Percentiles rank a stretch among this genome's conserved stretches.
phyloP scores from a whole-genome alignment of 2,329 filamentous ascomycete species.

The Dactylellina sp. region DNA sequence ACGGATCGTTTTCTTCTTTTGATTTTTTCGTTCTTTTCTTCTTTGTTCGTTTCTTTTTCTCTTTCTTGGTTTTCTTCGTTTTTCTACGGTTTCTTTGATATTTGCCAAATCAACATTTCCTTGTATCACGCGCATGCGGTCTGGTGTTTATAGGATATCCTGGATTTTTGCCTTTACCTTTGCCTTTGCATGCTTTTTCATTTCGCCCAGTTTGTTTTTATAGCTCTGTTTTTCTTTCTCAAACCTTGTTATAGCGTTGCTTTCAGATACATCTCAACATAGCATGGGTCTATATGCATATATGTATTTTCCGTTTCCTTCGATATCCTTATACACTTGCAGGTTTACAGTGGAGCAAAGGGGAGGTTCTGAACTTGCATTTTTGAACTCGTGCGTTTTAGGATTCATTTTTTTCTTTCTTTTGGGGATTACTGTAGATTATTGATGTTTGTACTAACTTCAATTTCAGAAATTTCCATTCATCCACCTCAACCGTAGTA shows the following conservation, averaged over 20 bases:
- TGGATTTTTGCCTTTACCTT: conserved; percentile 6
- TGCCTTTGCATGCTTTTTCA: conserved; percentile 4
- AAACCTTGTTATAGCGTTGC: conserved; percentile 4
- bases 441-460: conserved; percentile 3
- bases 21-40: conserved; percentile 27
- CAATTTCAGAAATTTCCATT: no score
- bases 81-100: background rate
- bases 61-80: background rate
- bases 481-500: no score
- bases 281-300: conserved; percentile 25
- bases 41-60: conserved; percentile 27
- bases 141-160: conserved; percentile 23
- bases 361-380: background rate
- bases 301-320: conserved; percentile 15
- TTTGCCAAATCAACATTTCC: background rate
- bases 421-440: background rate
- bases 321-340: conserved; percentile 49
- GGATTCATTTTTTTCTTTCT: background rate
- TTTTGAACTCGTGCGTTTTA: background rate
- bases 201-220: background rate
- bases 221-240: conserved; percentile 10
- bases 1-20: conserved; percentile 32
- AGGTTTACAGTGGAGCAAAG: conserved; percentile 14
- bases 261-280: conserved; percentile 45
- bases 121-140: conserved; percentile 14